Conservation (phyloP, 164 flowering plant species). For the Liquidambar formosana region DNA sequence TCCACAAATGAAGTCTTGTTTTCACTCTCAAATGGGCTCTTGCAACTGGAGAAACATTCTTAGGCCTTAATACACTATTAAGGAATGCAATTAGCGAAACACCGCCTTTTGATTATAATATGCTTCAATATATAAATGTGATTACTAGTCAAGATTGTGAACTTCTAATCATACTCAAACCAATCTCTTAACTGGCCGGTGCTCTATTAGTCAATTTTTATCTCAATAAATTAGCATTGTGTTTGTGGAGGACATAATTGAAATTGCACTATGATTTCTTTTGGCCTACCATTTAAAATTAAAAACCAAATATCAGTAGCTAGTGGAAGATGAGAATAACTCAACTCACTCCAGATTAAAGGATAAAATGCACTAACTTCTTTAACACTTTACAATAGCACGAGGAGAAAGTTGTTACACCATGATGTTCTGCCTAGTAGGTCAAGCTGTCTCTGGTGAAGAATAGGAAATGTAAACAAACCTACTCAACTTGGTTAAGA, state of each 20-base stretch:
- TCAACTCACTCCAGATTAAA: constrained; percentile 13
- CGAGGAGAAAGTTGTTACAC: not conserved
- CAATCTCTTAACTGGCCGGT: not conserved
- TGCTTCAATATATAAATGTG: not conserved
- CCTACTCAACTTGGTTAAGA: no score
- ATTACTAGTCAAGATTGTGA: not conserved
- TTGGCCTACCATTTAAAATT: constrained; percentile 24
- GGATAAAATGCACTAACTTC: not conserved
- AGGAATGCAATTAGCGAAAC: no score
- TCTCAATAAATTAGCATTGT: not conserved
- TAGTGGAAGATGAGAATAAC: constrained; percentile 26
- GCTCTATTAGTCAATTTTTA: not conserved
- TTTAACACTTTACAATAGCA: not conserved
- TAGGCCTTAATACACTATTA: no score
- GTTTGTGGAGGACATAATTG: not conserved
- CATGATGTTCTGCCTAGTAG: constrained; percentile 9
- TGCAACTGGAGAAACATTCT: no score
- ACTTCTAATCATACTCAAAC: not conserved
- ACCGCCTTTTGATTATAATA: no score
- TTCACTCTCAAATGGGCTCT: no score
- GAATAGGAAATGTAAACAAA: not conserved
- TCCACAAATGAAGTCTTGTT: no score
- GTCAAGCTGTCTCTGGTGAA: constrained; percentile 10
- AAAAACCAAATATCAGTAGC: constrained; percentile 4
- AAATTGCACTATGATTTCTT: constrained; percentile 18